A percentile compares a stretch with the other conserved stretches of the same genome.
phyloP scores from a whole-genome alignment of 768 basidiomycete genomes.

The Gloeopeniophorella convolvens region DNA sequence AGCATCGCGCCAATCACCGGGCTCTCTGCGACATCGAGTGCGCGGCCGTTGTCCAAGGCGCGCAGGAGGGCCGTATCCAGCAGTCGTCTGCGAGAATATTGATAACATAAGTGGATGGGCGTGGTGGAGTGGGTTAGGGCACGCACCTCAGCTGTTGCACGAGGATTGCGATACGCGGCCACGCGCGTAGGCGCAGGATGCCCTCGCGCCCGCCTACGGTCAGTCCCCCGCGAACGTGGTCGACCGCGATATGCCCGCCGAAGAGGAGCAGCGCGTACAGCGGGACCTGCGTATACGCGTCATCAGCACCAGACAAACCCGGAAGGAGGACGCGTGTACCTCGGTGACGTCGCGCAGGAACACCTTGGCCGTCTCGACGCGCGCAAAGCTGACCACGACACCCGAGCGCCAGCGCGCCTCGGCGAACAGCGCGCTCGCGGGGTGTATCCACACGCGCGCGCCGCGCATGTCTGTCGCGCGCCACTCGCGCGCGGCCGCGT shows the following conservation, averaged over 20 bases:
- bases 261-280: conserved; percentile 82
- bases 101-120: background rate
- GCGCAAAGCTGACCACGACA: conserved; percentile 80
- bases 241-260: conserved; percentile 71
- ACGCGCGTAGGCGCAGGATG: conserved; percentile 62
- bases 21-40: conserved; percentile 40
- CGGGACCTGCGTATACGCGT: conserved; percentile 51
- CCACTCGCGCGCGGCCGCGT: conserved; percentile 80
- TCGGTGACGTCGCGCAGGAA: conserved; percentile 86
- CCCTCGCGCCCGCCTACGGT: conserved; percentile 49
- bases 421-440: conserved; percentile 72
- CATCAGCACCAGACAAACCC: background rate
- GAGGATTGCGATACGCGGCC: conserved; percentile 87
- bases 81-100: conserved; percentile 41
- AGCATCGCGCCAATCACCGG: conserved; percentile 45
- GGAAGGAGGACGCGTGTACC: conserved; percentile 35
- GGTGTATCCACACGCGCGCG: conserved; percentile 74
- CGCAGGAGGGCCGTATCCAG: conserved; percentile 61
- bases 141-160: conserved; percentile 78
- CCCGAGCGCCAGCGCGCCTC: conserved; percentile 68
- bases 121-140: background rate
- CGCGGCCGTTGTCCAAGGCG: conserved; percentile 56
- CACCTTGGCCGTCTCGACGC: conserved; percentile 74
- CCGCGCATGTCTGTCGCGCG: conserved; percentile 65
- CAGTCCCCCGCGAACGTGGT: conserved; percentile 76